Evolutionary conservation across 345 rosid species (phyloP).

Genomic region (Brassica nigra): DNA sequence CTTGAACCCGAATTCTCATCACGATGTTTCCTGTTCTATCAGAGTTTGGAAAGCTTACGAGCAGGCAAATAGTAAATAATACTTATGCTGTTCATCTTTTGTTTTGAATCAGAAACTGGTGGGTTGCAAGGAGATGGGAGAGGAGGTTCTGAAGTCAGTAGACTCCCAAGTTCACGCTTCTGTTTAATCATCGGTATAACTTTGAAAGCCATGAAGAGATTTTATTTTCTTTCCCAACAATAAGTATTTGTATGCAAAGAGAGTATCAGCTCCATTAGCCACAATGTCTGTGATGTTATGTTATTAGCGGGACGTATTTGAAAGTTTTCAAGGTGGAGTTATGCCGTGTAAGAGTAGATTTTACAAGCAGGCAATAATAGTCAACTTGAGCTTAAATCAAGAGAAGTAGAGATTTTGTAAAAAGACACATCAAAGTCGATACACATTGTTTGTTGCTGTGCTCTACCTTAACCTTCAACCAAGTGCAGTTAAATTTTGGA

Average conservation of each 20-base stretch:
- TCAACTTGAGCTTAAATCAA: neutral
- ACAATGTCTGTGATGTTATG: neutral
- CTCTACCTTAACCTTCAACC: conserved; percentile 11
- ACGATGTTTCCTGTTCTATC: conserved; percentile 2
- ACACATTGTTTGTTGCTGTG: neutral
- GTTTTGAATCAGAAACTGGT: conserved; percentile 65
- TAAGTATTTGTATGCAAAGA: conserved; percentile 22
- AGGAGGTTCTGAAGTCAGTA: conserved; percentile 75
- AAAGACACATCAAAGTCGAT: neutral
- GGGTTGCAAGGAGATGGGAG: conserved; percentile 95
- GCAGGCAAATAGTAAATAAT: neutral
- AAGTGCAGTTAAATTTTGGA: conserved; percentile 38
- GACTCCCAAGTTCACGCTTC: conserved; percentile 56
- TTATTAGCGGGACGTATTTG: conserved; percentile 12
- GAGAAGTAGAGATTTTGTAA: neutral
- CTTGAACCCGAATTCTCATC: conserved; percentile 6
- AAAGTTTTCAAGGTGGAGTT: conserved; percentile 7
- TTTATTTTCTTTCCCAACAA: conserved; percentile 19
- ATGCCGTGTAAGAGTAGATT: neutral
- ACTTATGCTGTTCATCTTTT: conserved; percentile 14
- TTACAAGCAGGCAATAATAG: neutral
- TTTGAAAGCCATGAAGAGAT: neutral
- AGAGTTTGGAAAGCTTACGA: neutral
- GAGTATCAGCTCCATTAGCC: neutral
- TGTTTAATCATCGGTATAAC: conserved; percentile 29